These are phyloP conservation scores for Nidula niveotomentosa DNA, from an alignment of 1,284 basidiomycete species.

Conservation along the genomic window DNA sequence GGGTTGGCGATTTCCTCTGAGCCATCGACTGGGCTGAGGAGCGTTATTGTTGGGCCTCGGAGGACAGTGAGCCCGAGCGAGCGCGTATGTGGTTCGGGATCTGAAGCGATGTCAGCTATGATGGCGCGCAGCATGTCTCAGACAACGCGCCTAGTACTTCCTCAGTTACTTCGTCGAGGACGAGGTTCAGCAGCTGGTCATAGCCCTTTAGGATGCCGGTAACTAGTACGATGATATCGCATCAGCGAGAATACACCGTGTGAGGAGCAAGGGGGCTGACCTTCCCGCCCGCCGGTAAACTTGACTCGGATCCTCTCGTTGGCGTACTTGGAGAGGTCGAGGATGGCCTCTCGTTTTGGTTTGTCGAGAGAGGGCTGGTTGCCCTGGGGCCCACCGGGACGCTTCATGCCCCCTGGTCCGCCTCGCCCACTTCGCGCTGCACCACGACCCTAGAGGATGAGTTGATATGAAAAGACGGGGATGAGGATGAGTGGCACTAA, in stretches of 20 bases:
- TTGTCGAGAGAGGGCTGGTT: constrained; percentile 67
- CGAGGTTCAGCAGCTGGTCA: constrained; percentile 96
- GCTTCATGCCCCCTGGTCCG: constrained; percentile 36
- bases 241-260: too few species aligned
- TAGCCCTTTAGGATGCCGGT: constrained; percentile 93
- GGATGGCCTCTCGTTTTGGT: constrained; percentile 93
- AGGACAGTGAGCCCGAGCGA: constrained; percentile 84
- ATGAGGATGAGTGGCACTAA: constrained; percentile 26
- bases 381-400: constrained; percentile 37
- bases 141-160: constrained; percentile 57
- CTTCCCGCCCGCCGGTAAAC: constrained; percentile 95
- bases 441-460: constrained; percentile 49
- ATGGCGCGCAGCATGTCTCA: not conserved
- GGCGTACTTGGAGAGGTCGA: constrained; percentile 93
- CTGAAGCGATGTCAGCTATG: constrained; percentile 28
- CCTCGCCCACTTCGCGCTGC: constrained; percentile 44
- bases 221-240: constrained; percentile 48
- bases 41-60: constrained; percentile 89
- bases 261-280: constrained; percentile 38
- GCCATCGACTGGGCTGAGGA: constrained; percentile 92
- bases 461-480: constrained; percentile 27
- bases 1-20: constrained; percentile 89
- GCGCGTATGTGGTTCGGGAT: constrained; percentile 67
- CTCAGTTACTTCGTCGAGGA: constrained; percentile 89
- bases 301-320: constrained; percentile 94